A percentile compares a stretch with the other conserved stretches of the same genome.
These are phyloP conservation scores for Haplographium delicatum DNA, from an alignment of 495 filamentous ascomycete species.

Conservation along the genomic window DNA sequence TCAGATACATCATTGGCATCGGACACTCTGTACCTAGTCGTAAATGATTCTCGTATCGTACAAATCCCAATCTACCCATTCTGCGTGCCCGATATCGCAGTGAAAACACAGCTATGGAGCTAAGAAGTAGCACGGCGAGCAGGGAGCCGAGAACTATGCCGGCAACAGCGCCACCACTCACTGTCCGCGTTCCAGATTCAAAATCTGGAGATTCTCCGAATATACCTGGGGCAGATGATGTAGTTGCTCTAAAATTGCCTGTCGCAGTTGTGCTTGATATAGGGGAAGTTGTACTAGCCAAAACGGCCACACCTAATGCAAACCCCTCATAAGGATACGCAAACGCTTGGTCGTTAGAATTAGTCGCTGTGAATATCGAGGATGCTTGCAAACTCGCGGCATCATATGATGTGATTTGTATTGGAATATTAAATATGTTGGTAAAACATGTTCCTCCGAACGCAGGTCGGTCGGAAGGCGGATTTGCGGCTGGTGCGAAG, in stretches of 20 bases:
- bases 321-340: constrained; percentile 25
- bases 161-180: constrained; percentile 12
- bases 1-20: constrained; percentile 9
- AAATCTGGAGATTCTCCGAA: background rate
- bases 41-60: constrained; percentile 2
- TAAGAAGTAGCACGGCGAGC: background rate
- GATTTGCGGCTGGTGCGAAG: constrained; percentile 8
- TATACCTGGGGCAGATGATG: background rate
- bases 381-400: constrained; percentile 11
- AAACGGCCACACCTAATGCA: constrained; percentile 13
- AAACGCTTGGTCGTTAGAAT: constrained; percentile 16
- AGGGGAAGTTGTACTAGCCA: constrained; percentile 7
- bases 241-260: background rate
- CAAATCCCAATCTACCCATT: background rate
- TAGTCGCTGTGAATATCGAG: constrained; percentile 18
- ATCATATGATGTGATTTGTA: constrained; percentile 18
- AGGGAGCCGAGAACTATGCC: constrained; percentile 21
- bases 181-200: background rate
- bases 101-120: background rate
- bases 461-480: constrained; percentile 21
- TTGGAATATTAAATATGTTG: constrained; percentile 19
- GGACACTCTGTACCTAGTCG: constrained; percentile 5
- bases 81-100: constrained; percentile 5
- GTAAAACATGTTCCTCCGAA: constrained; percentile 26
- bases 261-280: background rate